Evolutionary conservation across 768 basidiomycete species (phyloP), one percentile per base, ranked within the genome.

Genomic region (Neoboletus subvelutipes): DNA sequence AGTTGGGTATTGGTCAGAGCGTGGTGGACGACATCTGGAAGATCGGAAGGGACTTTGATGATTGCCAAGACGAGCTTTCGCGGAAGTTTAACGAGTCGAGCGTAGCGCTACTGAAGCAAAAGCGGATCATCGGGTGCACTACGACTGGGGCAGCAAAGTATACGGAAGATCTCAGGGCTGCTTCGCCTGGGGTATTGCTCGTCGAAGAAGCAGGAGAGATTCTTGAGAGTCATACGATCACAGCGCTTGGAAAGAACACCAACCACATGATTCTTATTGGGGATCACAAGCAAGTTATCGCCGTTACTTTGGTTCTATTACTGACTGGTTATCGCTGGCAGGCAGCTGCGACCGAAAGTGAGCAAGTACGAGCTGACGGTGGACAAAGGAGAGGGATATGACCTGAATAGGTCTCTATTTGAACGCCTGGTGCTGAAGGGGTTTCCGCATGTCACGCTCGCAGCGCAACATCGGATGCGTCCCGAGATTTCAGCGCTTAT

Each of bases 151-250:
- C 87, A 0, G 87, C 87, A 0, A 88, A 82, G 67, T 86, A 81
- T 61, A 68, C 72, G 0, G 69, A 76, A 1, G 72, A 72, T 18
- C 78, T 88, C 28, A 78, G 73, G 28, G 75, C 74, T 1, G 78
- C 75, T 9, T 67, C 70, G 2, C 82, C 85, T 0, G 74, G 77
- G 10, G 77, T 88, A 1, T 66, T 88, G 4, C 72, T 88, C 1
- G 86, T 88, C 1, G 87, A 88, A 62, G 87, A 88, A 67, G 87
- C 87, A 0, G 87, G 87, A 7, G 87, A 89, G 59, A 87, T 88
- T 43, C 66, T 88, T 2, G 87, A 88, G 63, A 84, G 82, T 55
- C 87, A 88, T 61, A 71, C 86, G 37, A 58, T 88, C 39, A 85
- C 85, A 0, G 80, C 87, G 0, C 69, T 88, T 5, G 78, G 79